Base-by-base conservation (phyloP, 345 rosid genomes). In the Populus euphratica region DNA sequence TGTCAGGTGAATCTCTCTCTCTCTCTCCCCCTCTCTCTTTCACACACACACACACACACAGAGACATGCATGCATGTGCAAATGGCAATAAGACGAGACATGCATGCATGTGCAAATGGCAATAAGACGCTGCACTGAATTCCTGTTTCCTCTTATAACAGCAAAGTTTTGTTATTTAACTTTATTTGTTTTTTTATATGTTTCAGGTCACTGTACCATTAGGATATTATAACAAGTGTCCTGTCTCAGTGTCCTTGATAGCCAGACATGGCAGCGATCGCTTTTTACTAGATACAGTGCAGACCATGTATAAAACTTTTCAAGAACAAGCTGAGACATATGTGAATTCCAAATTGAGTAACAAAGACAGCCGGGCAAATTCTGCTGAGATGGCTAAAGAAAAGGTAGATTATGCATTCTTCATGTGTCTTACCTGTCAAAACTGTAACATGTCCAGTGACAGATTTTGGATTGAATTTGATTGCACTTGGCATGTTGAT, bases 381-480 rank as follows among this genome's bases (percentile, higher is more conserved):
- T 83, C 79, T 36, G 99, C 99, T 65, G 98, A 93, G 81, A 86
- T 84, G 76, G 94, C 97, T 52, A 96, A 96, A 89, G 99, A 93
- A 79, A 96, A 91, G 97, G 99, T 93, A 38, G 31, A 50, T 41
- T 74, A 70, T 67, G 38, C 18, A 29, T 70, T 43, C 18, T 61
- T 8, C 25, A n/a, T 50, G 11, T 84, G 62, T 21, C 62, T 8
- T 20, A 4, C 12, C 47, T 43, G 17, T 81, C 13, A 49, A 50
- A 9, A 66, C 6, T 82, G 78, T 25, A 67, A 43, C 5, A 14
- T 50, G 68, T 73, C 7, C 31, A 2, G 5, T 41, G 49, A 76
- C 39, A 43, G 70, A 6, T 29, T 79, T 75, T 78, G 31, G 43
- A 75, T 39, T 68, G 38, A 68, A 33, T 35, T 47, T 49, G 63